phyloP scores from a whole-genome alignment of 257 asterid genomes.

The Paraleonurus japonicus region DNA sequence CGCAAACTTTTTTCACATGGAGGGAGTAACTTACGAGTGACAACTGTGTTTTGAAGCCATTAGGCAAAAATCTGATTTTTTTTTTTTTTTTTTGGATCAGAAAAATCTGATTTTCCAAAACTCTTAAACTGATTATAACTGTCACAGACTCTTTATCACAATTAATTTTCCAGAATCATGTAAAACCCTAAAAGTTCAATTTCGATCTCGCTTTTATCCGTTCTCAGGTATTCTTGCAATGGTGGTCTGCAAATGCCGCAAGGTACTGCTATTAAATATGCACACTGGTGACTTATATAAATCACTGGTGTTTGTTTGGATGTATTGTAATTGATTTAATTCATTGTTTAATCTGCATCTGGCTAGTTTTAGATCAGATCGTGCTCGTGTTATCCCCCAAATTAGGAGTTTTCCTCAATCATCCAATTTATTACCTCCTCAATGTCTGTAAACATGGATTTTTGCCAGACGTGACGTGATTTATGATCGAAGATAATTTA shows the following conservation, averaged over 20 bases:
- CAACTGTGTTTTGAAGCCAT: not conserved
- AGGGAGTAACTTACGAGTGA: not conserved
- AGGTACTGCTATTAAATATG: constrained; percentile 40
- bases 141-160: not conserved
- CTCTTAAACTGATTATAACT: constrained; percentile 4
- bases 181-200: constrained; percentile 22
- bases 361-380: constrained; percentile 38
- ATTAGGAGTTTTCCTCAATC: constrained; percentile 12
- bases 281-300: not conserved
- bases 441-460: not conserved
- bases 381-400: constrained; percentile 16
- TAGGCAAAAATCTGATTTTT: constrained; percentile 7
- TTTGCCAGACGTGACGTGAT: not conserved
- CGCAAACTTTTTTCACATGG: too few species aligned
- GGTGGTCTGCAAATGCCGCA: constrained; percentile 98
- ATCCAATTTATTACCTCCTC: not conserved
- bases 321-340: constrained; percentile 1
- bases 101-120: constrained; percentile 16
- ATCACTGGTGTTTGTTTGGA: constrained; percentile 6
- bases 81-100: too few species aligned
- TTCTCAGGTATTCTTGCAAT: constrained; percentile 29
- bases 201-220: constrained; percentile 14
- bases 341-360: not conserved
- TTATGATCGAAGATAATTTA: constrained; percentile 16
- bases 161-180: not conserved